phyloP scores from a whole-genome alignment of 495 filamentous ascomycete genomes.

The Barbatosphaeria neglecta region DNA sequence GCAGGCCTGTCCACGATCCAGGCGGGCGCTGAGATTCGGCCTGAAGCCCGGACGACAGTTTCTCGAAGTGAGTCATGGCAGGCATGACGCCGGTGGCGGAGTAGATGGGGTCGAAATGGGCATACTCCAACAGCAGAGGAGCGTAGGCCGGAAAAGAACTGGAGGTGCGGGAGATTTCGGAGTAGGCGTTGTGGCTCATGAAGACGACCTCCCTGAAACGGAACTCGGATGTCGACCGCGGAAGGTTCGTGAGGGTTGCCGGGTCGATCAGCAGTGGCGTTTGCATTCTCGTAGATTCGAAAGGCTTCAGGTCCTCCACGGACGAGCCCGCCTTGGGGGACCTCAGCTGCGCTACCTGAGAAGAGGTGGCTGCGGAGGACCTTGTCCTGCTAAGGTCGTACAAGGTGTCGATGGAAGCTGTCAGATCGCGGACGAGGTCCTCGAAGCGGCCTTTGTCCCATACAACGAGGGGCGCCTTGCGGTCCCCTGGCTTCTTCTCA shows the following conservation, averaged over 20 bases:
- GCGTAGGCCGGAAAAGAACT: slow-evolving; percentile 18
- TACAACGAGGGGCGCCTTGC: slow-evolving; percentile 33
- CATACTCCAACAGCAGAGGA: slow-evolving; percentile 58
- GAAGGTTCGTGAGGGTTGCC: slow-evolving; percentile 25
- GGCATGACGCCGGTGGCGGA: slow-evolving; percentile 50
- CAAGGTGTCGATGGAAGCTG: slow-evolving; percentile 75
- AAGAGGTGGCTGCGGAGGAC: slow-evolving; percentile 28
- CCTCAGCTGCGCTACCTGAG: slow-evolving; percentile 10
- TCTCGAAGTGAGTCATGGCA: slow-evolving; percentile 52
- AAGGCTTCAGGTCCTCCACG: slow-evolving; percentile 32
- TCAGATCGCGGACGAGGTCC: slow-evolving; percentile 65
- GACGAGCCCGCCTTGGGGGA: slow-evolving; percentile 16
- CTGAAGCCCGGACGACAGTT: slow-evolving; percentile 45
- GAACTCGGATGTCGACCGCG: slow-evolving; percentile 16
- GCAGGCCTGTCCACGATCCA: slow-evolving; percentile 50
- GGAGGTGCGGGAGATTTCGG: slow-evolving; percentile 23
- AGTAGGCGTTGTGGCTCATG: slow-evolving; percentile 36
- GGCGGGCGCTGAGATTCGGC: slow-evolving; percentile 40
- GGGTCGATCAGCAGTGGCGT: slow-evolving; percentile 43
- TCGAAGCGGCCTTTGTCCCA: slow-evolving; percentile 53
- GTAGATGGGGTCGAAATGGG: slow-evolving; percentile 51
- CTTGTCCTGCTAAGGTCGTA: slow-evolving; percentile 75
- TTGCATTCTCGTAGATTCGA: slow-evolving; percentile 42
- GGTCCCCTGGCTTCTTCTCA: slow-evolving; percentile 24
- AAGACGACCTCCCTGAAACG: slow-evolving; percentile 38